Evolutionary conservation across 2,329 filamentous ascomycete genomes (phyloP).

Genomic region (Piedraia hortae): DNA sequence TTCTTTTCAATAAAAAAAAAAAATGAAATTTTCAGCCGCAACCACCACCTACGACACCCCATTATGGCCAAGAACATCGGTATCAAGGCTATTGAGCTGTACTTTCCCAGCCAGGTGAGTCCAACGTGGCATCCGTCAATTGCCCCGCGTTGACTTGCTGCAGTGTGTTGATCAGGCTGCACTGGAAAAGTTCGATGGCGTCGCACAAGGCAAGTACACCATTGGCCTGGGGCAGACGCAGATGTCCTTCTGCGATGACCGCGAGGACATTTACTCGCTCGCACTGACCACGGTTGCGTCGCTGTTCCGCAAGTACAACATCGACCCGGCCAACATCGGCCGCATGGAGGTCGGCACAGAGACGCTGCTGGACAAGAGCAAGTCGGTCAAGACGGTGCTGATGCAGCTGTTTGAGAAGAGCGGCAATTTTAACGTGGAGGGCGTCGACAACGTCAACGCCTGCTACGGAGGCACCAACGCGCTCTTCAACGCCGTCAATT

Average conservation of each 20-base stretch:
- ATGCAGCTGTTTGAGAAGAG: slow-evolving; percentile 25
- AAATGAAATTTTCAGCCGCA: too few relatives aligned
- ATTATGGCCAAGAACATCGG: slow-evolving; percentile 25
- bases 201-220: slow-evolving; percentile 24
- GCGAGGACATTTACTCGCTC: slow-evolving; percentile 27
- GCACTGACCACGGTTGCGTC: slow-evolving; percentile 24
- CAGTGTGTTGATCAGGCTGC: slow-evolving; percentile 26
- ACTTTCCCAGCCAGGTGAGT: slow-evolving; percentile 25
- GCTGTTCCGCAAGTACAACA: slow-evolving; percentile 24
- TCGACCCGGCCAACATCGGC: slow-evolving; percentile 24
- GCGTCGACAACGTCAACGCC: slow-evolving; percentile 25
- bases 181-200: slow-evolving; percentile 28
- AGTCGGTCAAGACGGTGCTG: slow-evolving; percentile 26
- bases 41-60: too few relatives aligned
- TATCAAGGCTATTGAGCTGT: slow-evolving; percentile 27
- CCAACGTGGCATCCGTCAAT: not conserved
- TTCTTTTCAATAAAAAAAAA: too few relatives aligned
- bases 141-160: not conserved
- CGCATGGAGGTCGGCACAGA: slow-evolving; percentile 26
- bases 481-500: slow-evolving; percentile 26
- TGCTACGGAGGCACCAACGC: slow-evolving; percentile 28
- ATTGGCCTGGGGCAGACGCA: slow-evolving; percentile 27
- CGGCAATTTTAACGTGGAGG: slow-evolving; percentile 27
- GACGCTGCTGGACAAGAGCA: slow-evolving; percentile 27
- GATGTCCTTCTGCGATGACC: slow-evolving; percentile 28